Conservation (phyloP, 2,329 filamentous ascomycete species). For the Trichoderma lentiforme region DNA sequence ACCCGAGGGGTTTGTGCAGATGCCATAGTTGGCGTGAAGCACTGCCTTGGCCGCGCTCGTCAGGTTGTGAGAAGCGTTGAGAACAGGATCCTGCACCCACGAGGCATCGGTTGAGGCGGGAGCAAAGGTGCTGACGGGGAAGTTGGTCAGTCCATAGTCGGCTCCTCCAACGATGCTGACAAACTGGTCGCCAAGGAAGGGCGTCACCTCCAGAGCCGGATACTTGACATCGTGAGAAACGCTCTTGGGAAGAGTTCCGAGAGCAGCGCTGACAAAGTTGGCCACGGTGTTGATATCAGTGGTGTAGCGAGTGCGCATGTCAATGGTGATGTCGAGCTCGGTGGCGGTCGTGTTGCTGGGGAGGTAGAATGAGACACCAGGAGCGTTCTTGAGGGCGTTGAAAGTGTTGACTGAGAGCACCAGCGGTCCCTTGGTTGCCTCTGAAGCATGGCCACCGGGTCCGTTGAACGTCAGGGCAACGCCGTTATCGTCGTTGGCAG, state of each 20-base stretch:
- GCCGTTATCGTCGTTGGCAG: constrained; percentile 14
- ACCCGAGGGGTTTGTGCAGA: constrained; percentile 11
- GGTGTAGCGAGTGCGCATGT: constrained; percentile 21
- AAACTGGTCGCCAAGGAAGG: constrained; percentile 17
- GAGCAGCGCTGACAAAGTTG: constrained; percentile 15
- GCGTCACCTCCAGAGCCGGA: constrained; percentile 18
- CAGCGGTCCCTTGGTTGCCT: constrained; percentile 19
- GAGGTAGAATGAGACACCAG: constrained; percentile 17
- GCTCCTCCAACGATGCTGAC: constrained; percentile 1
- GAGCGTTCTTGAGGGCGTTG: constrained; percentile 16
- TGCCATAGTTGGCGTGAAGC: constrained; percentile 21
- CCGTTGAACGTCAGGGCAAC: constrained; percentile 20
- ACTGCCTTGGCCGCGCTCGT: constrained; percentile 17
- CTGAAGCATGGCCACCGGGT: constrained; percentile 21
- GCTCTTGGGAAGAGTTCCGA: constrained; percentile 8
- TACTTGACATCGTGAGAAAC: constrained; percentile 21
- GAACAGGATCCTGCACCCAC: constrained; percentile 19
- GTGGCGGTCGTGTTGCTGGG: constrained; percentile 19
- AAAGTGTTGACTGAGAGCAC: constrained; percentile 19
- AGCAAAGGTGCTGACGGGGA: constrained; percentile 16
- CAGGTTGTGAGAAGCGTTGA: constrained; percentile 15
- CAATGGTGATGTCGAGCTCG: constrained; percentile 22
- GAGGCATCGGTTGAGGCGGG: constrained; percentile 21
- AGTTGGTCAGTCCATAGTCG: constrained; percentile 18
- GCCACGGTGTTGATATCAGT: constrained; percentile 18